Evolutionary conservation across 2,329 filamentous ascomycete species (phyloP).

Genomic region (Pseudocercospora eumusae): DNA sequence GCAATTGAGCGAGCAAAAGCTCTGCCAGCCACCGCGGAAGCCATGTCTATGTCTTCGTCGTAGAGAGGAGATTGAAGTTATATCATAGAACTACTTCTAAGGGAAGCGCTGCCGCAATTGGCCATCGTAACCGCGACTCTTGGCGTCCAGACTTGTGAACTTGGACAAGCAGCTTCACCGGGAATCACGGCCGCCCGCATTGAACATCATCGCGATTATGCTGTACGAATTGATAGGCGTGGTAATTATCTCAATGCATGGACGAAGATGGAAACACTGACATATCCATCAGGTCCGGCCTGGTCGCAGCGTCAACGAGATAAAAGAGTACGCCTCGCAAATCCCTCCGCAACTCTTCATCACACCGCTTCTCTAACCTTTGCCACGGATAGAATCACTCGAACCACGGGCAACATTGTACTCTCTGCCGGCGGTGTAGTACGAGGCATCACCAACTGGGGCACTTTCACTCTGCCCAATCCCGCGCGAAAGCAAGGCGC

Average conservation of each 20-base stretch:
- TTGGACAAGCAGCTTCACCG: background rate
- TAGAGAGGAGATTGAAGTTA: conserved; percentile 3
- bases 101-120: conserved; percentile 6
- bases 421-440: conserved; percentile 84
- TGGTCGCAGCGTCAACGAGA: conserved; percentile 76
- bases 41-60: conserved; percentile 19
- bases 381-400: conserved; percentile 69
- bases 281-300: conserved; percentile 72
- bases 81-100: no score
- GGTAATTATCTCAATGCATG: conserved; percentile 57
- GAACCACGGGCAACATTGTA: conserved; percentile 78
- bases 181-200: background rate
- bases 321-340: conserved; percentile 76
- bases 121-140: conserved; percentile 1
- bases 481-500: conserved; percentile 78
- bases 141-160: conserved; percentile 3
- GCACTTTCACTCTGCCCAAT: conserved; percentile 81
- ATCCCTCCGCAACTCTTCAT: conserved; percentile 17
- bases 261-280: conserved; percentile 18
- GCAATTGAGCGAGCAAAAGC: conserved; percentile 28
- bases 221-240: conserved; percentile 97
- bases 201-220: conserved; percentile 57
- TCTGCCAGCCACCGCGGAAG: conserved; percentile 25
- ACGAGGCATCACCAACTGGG: conserved; percentile 93
- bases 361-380: conserved; percentile 8